Evolutionary conservation across 2,329 filamentous ascomycete species (phyloP), one percentile per base, ranked within the genome.

Genomic region (Myrmaecium sp.): DNA sequence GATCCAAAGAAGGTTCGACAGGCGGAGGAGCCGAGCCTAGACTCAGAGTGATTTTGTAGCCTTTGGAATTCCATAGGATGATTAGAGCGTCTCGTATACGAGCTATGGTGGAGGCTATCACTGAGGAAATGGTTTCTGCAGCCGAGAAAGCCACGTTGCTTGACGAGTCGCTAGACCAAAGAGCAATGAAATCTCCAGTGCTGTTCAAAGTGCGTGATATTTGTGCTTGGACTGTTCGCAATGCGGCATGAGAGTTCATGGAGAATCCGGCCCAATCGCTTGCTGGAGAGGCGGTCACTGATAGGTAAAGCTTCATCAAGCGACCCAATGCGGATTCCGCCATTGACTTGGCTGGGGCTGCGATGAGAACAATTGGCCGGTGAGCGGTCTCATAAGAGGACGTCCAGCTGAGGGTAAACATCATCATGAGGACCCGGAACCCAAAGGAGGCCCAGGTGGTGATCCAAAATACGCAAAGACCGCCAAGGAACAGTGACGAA

Each of bases 401-500:
- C 17, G 22, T 23, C 12, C 23, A 21, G 10, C 24, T 23, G 33
- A 4, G 44, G 15, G 15, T 35, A 35, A 14, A 46, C 17, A 31
- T 25, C 14, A 36, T 32, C n/a, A n/a, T n/a, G n/a, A n/a, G n/a
- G n/a, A n/a, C n/a, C n/a, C n/a, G n/a, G n/a, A 3, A 43, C 17
- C 5, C 42, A 27, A 14, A 40, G 43, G 13, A 51, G 28, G 18
- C 45, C 17, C 21, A n/a, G n/a, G 44, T 41, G 14, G 49, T 38
- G 5, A 36, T 30, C 43, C 50, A 49, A 20, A 44, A 67, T 1
- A 57, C 46, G 4, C 64, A 56, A 3, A 40, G 43, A 5, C 75
- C 78, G 12, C 70, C 55, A 17, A 69, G 42, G 20, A 79, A 65
- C n/a, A 89, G 62, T 3, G 65, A 63, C 4, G 69, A 54, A 44